phyloP scores from a whole-genome alignment of 495 filamentous ascomycete species.

The Glonium stellatum region DNA sequence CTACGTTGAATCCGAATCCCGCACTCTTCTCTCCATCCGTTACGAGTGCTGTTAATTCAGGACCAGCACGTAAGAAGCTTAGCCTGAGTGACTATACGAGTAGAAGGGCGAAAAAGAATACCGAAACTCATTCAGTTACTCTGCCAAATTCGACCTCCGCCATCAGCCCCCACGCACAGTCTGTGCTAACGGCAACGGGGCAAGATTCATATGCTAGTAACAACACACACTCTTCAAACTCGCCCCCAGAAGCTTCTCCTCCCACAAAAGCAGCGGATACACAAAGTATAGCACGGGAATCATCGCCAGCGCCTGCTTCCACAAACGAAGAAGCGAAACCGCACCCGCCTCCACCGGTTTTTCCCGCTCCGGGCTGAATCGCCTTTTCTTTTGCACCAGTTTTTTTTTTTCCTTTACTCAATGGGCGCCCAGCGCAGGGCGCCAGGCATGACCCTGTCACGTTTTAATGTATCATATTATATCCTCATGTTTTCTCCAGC shows the following conservation, averaged over 20 bases:
- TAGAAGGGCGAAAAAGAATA: slow-evolving; percentile 37
- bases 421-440: background rate
- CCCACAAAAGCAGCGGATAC: background rate
- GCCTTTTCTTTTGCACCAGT: background rate
- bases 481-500: background rate
- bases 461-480: slow-evolving; percentile 1
- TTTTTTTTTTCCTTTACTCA: background rate
- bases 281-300: background rate
- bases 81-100: slow-evolving; percentile 68
- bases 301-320: background rate
- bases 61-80: slow-evolving; percentile 62
- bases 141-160: background rate
- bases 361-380: background rate
- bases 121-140: background rate
- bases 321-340: background rate
- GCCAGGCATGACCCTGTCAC: background rate
- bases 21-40: slow-evolving; percentile 41
- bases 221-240: background rate
- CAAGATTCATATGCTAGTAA: background rate
- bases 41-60: slow-evolving; percentile 44
- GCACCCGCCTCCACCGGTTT: background rate
- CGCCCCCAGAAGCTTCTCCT: background rate
- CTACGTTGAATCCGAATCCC: slow-evolving; percentile 35
- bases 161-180: background rate
- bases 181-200: background rate